Evolutionary conservation across 1,284 basidiomycete species (phyloP), one percentile per base, ranked within the genome.

Genomic region (Cystobasidium sp.): DNA sequence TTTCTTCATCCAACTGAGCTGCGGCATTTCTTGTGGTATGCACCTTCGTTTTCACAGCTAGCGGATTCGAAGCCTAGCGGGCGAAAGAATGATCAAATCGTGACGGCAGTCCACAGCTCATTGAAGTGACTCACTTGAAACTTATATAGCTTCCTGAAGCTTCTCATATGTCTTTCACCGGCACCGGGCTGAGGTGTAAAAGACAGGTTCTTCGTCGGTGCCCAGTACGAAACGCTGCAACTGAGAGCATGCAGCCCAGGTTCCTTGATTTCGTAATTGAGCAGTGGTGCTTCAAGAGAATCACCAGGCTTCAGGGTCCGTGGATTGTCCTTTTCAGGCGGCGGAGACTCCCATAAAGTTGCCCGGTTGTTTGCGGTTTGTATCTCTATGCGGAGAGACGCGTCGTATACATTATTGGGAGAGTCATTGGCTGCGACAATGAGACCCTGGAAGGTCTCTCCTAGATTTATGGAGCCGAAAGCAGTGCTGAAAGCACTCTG

Each of bases 1-100:
- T n/a, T 1, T 78, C 76, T n/a, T 78, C 69, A 43, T 76, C 77
- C 20, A 76, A 58, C 8, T 76, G 44, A 4, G 78, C 73, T 6
- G 65, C 53, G 4, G 75, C 64, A n/a, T 76, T 46, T 16, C 76
- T 53, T 0, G 79, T 77, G 4, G 77, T 75, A 49, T 81, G 80
- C 4, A 79, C 78, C 61, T 82, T 82, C n/a, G 81, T 81, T 6
- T 80, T 75, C 1, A 82, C 80, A 0, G 77, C 76, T n/a, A 82
- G 75, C 4, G 78, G 78, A 46, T 79, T 68, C 65, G 78, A 53
- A 73, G 79, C 59, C 75, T 74, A 31, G 31, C 31, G 31, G 31
- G 31, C 73, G 75, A 18, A 31, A 8, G 18, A 22, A 7, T 4
- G 22, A 12, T 12, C 16, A 4, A 20, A 44, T 9, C 9, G 46